Percentiles rank a stretch among this genome's conserved stretches.
Conservation (phyloP, 2,329 filamentous ascomycete species). For the Aspergillus sp. region DNA sequence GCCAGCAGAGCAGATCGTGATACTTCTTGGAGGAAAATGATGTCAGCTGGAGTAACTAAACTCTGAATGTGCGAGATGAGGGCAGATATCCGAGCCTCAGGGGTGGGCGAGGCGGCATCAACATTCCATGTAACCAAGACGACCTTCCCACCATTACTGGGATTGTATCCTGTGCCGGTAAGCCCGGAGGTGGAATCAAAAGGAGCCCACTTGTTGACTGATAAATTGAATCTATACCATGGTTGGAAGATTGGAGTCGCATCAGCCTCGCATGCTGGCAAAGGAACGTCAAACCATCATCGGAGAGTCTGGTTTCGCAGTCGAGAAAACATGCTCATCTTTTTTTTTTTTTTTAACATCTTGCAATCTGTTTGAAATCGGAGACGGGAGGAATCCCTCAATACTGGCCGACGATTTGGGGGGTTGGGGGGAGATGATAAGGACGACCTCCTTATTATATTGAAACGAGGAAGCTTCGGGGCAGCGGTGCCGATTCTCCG, state of each 20-base stretch:
- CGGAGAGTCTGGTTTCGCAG: not conserved
- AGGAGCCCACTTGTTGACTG: not conserved
- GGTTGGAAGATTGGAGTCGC: not conserved
- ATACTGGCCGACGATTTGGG: too few relatives aligned
- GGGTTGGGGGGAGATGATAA: too few relatives aligned
- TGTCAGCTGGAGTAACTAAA: not conserved
- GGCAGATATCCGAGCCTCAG: not conserved
- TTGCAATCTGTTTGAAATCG: too few relatives aligned
- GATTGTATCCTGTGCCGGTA: not conserved
- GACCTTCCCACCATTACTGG: not conserved
- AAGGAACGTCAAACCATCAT: not conserved
- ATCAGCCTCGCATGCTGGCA: not conserved
- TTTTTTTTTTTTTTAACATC: too few relatives aligned
- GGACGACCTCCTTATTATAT: too few relatives aligned
- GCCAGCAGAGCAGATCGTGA: not conserved
- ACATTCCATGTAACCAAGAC: not conserved
- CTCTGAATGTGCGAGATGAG: not conserved
- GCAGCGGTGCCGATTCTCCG: too few relatives aligned
- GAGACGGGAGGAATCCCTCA: too few relatives aligned
- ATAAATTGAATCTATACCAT: not conserved
- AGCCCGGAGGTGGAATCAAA: not conserved
- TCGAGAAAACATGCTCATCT: not conserved
- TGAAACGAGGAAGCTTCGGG: too few relatives aligned
- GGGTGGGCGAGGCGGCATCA: not conserved
- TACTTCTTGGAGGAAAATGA: not conserved